phyloP scores from a whole-genome alignment of 202 grass and related monocot genomes.

The Schoenoplectus tabernaemontani region DNA sequence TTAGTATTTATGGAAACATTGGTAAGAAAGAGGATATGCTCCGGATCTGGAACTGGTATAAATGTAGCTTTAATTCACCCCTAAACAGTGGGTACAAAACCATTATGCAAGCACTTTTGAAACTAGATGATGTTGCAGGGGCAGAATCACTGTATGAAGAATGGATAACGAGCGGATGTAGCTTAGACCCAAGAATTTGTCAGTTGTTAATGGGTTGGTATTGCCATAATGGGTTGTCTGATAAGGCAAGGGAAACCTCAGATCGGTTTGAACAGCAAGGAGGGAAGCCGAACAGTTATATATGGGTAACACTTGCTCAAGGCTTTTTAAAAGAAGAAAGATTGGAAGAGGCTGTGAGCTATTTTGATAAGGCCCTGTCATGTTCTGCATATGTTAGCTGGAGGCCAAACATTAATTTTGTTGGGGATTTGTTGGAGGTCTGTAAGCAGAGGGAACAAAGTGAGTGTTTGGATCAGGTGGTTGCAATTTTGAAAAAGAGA shows the following conservation, averaged over 20 bases:
- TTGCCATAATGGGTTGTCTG: constrained; percentile 46
- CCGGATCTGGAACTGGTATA: constrained; percentile 89
- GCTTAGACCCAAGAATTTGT: constrained; percentile 68
- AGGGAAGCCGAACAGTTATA: constrained; percentile 58
- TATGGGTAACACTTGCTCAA: constrained; percentile 74
- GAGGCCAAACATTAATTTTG: constrained; percentile 50
- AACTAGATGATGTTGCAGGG: constrained; percentile 65
- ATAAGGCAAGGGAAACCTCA: constrained; percentile 50
- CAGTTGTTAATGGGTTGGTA: constrained; percentile 80
- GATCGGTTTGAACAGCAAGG: constrained; percentile 62
- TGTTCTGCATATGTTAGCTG: constrained; percentile 34
- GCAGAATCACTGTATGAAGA: constrained; percentile 74
- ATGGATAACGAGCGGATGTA: constrained; percentile 51
- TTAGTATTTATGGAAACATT: constrained; percentile 65
- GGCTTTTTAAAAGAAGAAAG: constrained; percentile 53
- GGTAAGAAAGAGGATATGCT: constrained; percentile 76
- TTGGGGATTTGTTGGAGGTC: constrained; percentile 45
- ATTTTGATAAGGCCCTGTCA: constrained; percentile 56
- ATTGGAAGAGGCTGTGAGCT: constrained; percentile 50
- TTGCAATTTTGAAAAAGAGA: constrained; percentile 48
- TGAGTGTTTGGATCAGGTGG: constrained; percentile 31
- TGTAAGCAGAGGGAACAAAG: constrained; percentile 55
- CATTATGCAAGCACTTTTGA: constrained; percentile 58
- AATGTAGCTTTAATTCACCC: constrained; percentile 59
- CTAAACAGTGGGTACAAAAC: constrained; percentile 74